These are phyloP conservation scores for Lotus japonicus DNA, from an alignment of 306 rosid genomes.

Conservation along the genomic window DNA sequence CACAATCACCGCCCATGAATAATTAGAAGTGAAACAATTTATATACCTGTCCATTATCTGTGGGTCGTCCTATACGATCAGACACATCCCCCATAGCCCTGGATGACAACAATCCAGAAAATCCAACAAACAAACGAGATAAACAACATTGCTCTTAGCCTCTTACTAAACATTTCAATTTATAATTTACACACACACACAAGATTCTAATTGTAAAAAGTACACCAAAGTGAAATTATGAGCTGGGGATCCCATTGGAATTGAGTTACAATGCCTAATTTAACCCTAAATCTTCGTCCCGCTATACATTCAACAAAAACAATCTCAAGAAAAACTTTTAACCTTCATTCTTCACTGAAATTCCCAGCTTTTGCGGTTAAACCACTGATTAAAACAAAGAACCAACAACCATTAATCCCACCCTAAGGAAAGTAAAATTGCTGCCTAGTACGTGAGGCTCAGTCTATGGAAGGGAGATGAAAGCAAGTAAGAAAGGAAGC, in stretches of 20 bases:
- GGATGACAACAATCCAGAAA: conserved; percentile 9
- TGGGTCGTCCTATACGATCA: conserved; percentile 96
- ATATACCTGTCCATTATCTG: conserved; percentile 98
- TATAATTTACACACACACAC: not conserved
- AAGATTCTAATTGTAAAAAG: not conserved
- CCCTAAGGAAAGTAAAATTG: not conserved
- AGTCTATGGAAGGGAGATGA: not conserved
- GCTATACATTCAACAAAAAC: not conserved
- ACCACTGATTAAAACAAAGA: not conserved
- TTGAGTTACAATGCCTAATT: not conserved
- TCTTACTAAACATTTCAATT: not conserved
- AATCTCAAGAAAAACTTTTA: not conserved
- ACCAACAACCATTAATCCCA: not conserved
- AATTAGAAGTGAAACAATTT: not conserved
- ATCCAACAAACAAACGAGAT: not conserved
- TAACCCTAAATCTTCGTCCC: not conserved
- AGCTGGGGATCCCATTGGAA: not conserved
- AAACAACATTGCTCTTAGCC: not conserved
- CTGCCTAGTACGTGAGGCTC: not conserved
- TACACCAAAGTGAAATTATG: not conserved
- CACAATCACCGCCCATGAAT: not conserved
- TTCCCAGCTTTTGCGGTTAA: not conserved
- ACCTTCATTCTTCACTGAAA: not conserved
- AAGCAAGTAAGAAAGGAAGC: no score
- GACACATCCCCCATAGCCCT: conserved; percentile 99